Percentiles rank a stretch among this genome's conserved stretches.
Evolutionary conservation across 257 asterid genomes (phyloP).

Genomic region (Sherardia arvensis): DNA sequence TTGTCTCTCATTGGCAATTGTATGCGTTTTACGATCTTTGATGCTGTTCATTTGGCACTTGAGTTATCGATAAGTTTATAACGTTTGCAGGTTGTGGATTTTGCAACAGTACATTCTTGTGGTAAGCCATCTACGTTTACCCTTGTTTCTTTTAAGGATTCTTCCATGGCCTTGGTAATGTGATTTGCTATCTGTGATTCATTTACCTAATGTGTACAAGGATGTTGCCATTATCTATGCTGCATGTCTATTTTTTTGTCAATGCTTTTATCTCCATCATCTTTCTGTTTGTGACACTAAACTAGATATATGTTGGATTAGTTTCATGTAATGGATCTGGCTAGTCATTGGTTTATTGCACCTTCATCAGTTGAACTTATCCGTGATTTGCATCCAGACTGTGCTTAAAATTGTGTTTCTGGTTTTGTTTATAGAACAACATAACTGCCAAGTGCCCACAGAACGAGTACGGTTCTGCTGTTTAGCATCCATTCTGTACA

Average conservation of each 20-base stretch:
- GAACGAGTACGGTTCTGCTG: neutral
- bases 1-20: neutral
- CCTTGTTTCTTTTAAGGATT: neutral
- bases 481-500: neutral
- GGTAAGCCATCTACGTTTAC: neutral
- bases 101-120: neutral
- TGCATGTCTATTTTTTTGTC: no score
- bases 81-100: constrained; percentile 11
- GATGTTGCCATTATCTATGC: no score
- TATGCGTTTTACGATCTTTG: neutral
- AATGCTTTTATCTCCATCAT: neutral
- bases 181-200: neutral
- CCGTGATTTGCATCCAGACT: neutral
- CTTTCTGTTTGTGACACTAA: neutral
- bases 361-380: no score
- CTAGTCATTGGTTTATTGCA: neutral
- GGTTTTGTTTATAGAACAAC: neutral
- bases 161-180: neutral
- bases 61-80: neutral
- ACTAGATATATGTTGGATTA: neutral
- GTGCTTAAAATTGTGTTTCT: neutral
- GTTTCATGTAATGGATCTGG: neutral
- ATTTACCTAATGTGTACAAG: neutral
- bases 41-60: neutral
- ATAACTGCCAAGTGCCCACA: neutral